These are phyloP conservation scores for Zygoascus bituminiphila DNA, from an alignment of 805 yeast genomes.

Conservation along the genomic window DNA sequence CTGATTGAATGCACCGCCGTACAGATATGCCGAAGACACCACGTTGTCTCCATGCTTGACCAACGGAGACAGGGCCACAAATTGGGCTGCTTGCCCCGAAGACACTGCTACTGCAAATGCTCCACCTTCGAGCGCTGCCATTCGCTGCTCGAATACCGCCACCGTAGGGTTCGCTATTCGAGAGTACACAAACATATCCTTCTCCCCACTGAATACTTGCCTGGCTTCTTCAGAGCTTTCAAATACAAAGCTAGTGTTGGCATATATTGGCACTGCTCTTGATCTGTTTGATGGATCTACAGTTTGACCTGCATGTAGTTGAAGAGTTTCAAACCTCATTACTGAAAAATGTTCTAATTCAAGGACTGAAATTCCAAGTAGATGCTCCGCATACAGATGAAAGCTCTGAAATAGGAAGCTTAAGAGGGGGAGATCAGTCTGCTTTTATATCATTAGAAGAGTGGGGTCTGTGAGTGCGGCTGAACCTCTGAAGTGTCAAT, in stretches of 20 bases:
- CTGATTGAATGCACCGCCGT: slow-evolving; percentile 96
- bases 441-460: no score
- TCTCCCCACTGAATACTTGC: slow-evolving; percentile 74
- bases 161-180: slow-evolving; percentile 90
- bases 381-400: no score
- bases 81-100: slow-evolving; percentile 95
- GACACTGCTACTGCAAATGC: slow-evolving; percentile 81
- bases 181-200: slow-evolving; percentile 80
- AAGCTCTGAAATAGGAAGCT: no score
- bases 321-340: slow-evolving; percentile 70
- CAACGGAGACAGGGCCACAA: slow-evolving; percentile 70
- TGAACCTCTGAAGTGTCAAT: no score
- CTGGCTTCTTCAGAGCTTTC: slow-evolving; percentile 89
- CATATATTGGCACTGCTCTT: slow-evolving; percentile 90
- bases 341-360: neutral
- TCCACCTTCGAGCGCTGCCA: slow-evolving; percentile 91
- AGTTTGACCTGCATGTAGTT: slow-evolving; percentile 90
- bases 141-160: slow-evolving; percentile 82
- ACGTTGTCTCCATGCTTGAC: slow-evolving; percentile 88
- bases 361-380: no score
- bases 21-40: slow-evolving; percentile 74
- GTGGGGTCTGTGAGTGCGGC: no score
- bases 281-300: slow-evolving; percentile 56
- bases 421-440: no score
- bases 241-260: slow-evolving; percentile 84